A percentile compares a stretch with the other conserved stretches of the same genome.
These are phyloP conservation scores for Fusarium oligoseptatum DNA, from an alignment of 2,329 filamentous ascomycete species.

Conservation along the genomic window DNA sequence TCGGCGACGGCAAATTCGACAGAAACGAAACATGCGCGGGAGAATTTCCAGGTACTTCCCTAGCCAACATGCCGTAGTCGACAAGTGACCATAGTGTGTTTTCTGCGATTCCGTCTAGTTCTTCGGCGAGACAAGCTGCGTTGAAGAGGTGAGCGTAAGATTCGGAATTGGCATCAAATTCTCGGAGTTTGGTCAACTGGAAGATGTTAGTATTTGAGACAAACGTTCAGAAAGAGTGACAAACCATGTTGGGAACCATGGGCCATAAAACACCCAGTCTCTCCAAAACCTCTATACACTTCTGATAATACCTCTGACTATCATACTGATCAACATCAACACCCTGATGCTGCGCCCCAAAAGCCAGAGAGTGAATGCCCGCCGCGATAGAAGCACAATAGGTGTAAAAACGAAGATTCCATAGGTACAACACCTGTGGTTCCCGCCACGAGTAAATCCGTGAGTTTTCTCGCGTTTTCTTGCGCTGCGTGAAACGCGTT, in stretches of 20 bases:
- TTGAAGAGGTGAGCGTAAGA: neutral
- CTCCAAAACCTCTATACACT: neutral
- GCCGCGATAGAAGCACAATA: conserved; percentile 8
- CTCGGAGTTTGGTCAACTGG: neutral
- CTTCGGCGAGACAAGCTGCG: neutral
- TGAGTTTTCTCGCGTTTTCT: neutral
- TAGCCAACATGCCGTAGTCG: neutral
- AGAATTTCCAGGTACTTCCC: neutral
- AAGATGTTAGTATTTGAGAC: neutral
- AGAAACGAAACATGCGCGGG: neutral
- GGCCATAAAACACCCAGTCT: neutral
- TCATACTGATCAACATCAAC: conserved; percentile 11
- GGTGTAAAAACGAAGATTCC: neutral
- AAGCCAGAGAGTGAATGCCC: conserved; percentile 26
- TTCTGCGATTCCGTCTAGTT: neutral
- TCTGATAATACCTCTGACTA: neutral
- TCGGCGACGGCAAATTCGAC: neutral
- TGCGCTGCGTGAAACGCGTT: neutral
- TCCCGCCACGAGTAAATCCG: neutral
- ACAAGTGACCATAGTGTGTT: neutral
- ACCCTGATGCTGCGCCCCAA: conserved; percentile 12
- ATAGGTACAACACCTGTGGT: neutral
- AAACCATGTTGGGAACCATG: conserved; percentile 4
- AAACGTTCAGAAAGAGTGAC: neutral
- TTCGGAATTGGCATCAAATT: neutral